Base-by-base conservation (phyloP, 2,329 filamentous ascomycete genomes). In the Monosporascus sp. region DNA sequence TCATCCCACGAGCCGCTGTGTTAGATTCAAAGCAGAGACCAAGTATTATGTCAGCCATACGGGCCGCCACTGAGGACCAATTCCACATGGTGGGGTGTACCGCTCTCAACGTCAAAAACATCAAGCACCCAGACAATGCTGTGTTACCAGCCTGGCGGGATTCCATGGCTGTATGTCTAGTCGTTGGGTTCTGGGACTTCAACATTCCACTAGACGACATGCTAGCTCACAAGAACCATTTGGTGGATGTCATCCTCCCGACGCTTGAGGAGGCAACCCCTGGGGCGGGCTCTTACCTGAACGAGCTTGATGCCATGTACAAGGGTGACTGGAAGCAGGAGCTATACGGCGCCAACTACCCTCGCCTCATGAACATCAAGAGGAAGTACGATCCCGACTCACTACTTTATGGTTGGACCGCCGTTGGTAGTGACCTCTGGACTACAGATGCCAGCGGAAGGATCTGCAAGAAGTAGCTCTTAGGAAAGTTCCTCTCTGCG, bases 251-350 rank as follows among this genome's bases (percentile, higher is more conserved):
- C 20, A 26, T 49, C 19, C 16, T 24, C 7, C 58, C 58, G 17
- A 16, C 41, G 8, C 20, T 59, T 8, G 51, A 51, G 34, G 55
- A 40, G 11, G 53, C 46, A 2, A 57, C 55, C 4, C 49, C 50
- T 7, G 34, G 54, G 16, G 48, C 52, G 14, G 56, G 50, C 0
- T 22, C 51, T 14, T 59, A 59, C 41, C 22, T 57, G 11, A 61
- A 59, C 37, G 59, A 60, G 41, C 31, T 55, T 20, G 59, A 59
- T n/a, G 41, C 57, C 7, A 48, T 22, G 43, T 54, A 58, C 31
- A 40, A 51, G 31, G 52, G 51, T 8, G 53, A 61, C 51, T 61
- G 59, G 59, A 55, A 60, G 51, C 27, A 49, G 11, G 52, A 49
- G 9, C 36, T 57, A 8, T 60, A 59, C 38, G 59, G 57, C 1